Percentiles rank a stretch among this genome's conserved stretches.
Evolutionary conservation across 2,329 filamentous ascomycete species (phyloP).

Genomic region (Hymenoscyphus fructigenus): DNA sequence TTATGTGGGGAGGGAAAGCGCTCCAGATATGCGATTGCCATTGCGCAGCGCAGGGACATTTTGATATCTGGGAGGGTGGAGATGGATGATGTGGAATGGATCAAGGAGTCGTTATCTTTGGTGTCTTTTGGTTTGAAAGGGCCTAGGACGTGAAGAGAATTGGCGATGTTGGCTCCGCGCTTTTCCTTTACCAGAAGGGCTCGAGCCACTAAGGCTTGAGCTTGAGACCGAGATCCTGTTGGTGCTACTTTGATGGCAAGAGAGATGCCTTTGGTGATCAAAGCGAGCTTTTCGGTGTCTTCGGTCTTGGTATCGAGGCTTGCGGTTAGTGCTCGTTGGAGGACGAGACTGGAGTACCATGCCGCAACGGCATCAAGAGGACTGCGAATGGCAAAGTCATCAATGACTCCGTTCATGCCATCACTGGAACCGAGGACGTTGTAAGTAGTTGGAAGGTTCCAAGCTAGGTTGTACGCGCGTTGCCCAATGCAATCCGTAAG

Average conservation of each 20-base stretch:
- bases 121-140: conserved; percentile 39
- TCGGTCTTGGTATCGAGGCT: conserved; percentile 58
- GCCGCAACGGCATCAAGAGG: conserved; percentile 88
- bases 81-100: conserved; percentile 47
- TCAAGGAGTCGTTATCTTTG: conserved; percentile 39
- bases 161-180: conserved; percentile 55
- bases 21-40: conserved; percentile 58
- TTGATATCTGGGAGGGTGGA: conserved; percentile 51
- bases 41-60: conserved; percentile 58
- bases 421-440: conserved; percentile 63
- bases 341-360: conserved; percentile 78
- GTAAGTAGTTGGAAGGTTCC: conserved; percentile 75
- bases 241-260: conserved; percentile 74
- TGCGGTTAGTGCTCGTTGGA: conserved; percentile 67
- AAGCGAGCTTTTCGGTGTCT: conserved; percentile 41
- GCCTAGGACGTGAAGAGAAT: conserved; percentile 53
- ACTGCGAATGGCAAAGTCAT: conserved; percentile 80
- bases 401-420: conserved; percentile 78
- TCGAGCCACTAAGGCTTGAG: conserved; percentile 58
- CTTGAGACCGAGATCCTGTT: conserved; percentile 69
- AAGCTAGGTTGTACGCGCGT: conserved; percentile 84
- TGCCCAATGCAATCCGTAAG: conserved; percentile 76
- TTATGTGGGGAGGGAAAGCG: conserved; percentile 43
- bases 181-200: conserved; percentile 56
- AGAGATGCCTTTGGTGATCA: conserved; percentile 53